Evolutionary conservation across 371 early-diverging fungal genomes (phyloP).

Genomic region (Saksenaea oblongispora): DNA sequence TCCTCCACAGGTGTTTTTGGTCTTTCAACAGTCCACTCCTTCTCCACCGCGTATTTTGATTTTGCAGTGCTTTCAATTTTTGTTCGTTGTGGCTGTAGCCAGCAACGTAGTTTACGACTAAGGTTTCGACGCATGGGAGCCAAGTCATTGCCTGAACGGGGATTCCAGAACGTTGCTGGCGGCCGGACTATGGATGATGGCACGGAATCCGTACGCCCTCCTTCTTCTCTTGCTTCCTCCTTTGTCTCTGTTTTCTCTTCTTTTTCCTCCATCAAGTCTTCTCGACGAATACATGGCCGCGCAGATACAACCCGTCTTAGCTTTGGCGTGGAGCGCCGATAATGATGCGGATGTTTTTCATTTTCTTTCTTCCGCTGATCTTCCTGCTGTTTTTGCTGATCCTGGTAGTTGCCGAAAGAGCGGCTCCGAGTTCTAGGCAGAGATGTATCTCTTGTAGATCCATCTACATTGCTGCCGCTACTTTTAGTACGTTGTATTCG

Average conservation of each 20-base stretch:
- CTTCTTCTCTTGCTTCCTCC: background rate
- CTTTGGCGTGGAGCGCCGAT: constrained; percentile 6
- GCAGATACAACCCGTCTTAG: constrained; percentile 16
- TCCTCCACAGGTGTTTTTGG: constrained; percentile 25
- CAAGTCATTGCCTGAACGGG: constrained; percentile 26
- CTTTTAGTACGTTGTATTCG: background rate
- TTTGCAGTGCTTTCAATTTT: constrained; percentile 29
- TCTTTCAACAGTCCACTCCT: constrained; percentile 22
- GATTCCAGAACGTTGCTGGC: constrained; percentile 41
- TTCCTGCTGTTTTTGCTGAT: background rate
- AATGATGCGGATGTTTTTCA: background rate
- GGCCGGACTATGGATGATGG: constrained; percentile 1
- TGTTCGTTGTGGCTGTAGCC: constrained; percentile 36
- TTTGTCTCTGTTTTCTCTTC: constrained; percentile 1
- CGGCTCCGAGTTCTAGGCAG: background rate
- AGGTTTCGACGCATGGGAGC: constrained; percentile 29
- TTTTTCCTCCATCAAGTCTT: background rate
- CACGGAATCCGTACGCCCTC: background rate
- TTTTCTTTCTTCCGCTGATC: background rate
- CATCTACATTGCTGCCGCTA: background rate
- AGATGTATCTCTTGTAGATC: background rate
- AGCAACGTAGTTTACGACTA: constrained; percentile 30
- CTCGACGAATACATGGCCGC: constrained; percentile 3
- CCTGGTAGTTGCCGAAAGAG: background rate
- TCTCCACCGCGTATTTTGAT: constrained; percentile 22